Evolutionary conservation across 2,329 filamentous ascomycete genomes (phyloP), one percentile per base, ranked within the genome.

Genomic region (Pseudogymnoascus sp.): DNA sequence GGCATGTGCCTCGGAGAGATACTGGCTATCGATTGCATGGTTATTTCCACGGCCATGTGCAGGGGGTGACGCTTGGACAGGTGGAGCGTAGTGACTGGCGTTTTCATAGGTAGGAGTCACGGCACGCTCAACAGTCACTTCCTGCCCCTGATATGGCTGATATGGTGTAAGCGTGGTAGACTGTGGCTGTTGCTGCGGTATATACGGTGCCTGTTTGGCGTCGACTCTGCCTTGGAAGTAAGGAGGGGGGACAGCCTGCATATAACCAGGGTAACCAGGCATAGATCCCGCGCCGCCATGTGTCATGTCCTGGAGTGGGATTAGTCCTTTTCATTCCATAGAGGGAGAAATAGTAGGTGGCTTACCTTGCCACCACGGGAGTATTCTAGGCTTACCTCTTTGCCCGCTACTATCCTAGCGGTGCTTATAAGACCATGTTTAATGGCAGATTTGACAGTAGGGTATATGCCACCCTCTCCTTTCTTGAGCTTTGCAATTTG

Each of bases 401-500:
- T 44, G 10, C 33, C 58, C 33, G 58, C 26, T 54, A 54, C 47
- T 54, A 54, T 54, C 29, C 47, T 54, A 33, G 47, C 47, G 47
- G 47, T 54, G 47, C 47, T 54, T 21, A 54, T 33, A 6, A 54
- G 47, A 21, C 29, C 29, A 54, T 33, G 58, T 15, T 59, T 59
- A 10, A 59, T 44, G 8, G 58, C 17, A 24, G 33, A 59, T 31
- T 59, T 59, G 21, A 59, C 58, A 44, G 35, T 37, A 44, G 58
- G 58, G 6, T 59, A 59, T 26, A 59, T 59, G 21, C 58, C 58
- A 31, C 17, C 26, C 58, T 61, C 47, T 54, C 47, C 47, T 5
- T 33, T 54, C 17, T 50, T 61, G 29, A 66, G 59, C 35, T 66
- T 66, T 7, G 65, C 65, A 60, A 66, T 66, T 33, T 60, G 50